Evolutionary conservation across 164 flowering plant genomes (phyloP), one percentile per base, ranked within the genome.

Genomic region (Dillenia turbinata): DNA sequence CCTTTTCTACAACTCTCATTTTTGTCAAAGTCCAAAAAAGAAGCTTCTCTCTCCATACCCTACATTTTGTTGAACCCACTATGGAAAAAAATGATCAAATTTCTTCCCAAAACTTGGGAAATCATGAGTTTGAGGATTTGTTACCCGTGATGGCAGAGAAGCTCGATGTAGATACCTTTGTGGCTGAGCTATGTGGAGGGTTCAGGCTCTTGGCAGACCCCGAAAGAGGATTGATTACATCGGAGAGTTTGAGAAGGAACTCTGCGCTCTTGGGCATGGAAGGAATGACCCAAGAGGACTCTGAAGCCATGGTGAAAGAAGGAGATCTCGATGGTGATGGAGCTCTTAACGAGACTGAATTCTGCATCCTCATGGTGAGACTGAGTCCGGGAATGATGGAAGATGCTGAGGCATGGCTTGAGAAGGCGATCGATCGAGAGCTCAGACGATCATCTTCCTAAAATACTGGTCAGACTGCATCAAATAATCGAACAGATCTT

Each of bases 271-370:
- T 92, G 45, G 98, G 96, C 9, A 81, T 92, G 85, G 83, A 85
- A 14, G 84, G 79, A 45, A 88, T 90, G 92, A 79, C 77, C 63
- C 69, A 60, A 56, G 86, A 90, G 60, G 98, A 92, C 0, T 67
- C 89, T 2, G 80, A 77, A 62, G 89, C 62, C 14, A 92, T 92
- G 98, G 92, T 92, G 15, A 71, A 59, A 67, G 96, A 90, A 79
- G 98, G 98, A 0, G 97, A 93, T 70, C 68, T 84, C 3, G 97
- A 93, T 26, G 88, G 96, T 19, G 97, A 93, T 58, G 97, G 96
- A n/a, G 86, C 75, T 0, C 75, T 90, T 1, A 81, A 85, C 56
- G 77, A 89, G 70, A 82, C 64, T 0, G 97, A 93, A 64, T 90
- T 90, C 45, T 93, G 98, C 59, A 76, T 90, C 13, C 73, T 93